These are phyloP conservation scores for Funneliformis mosseae DNA, from an alignment of 192 early-diverging fungal species.

Conservation along the genomic window DNA sequence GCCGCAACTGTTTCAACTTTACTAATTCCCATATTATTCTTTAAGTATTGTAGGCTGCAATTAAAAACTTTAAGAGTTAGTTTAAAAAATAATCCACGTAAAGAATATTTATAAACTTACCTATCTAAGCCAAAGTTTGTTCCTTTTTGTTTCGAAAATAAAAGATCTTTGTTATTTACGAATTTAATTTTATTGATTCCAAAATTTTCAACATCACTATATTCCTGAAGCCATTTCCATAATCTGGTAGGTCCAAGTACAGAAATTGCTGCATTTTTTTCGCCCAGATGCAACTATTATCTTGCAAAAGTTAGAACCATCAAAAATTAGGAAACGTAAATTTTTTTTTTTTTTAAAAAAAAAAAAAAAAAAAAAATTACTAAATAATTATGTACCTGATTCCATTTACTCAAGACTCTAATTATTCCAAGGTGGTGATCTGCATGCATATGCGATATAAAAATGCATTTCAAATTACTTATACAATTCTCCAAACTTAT, in stretches of 20 bases:
- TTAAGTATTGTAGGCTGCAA: slow-evolving; percentile 27
- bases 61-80: neutral
- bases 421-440: slow-evolving; percentile 94
- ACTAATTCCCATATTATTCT: slow-evolving; percentile 52
- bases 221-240: slow-evolving; percentile 66
- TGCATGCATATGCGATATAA: slow-evolving; percentile 96
- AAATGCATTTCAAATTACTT: slow-evolving; percentile 65
- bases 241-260: slow-evolving; percentile 64
- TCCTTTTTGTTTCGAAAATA: slow-evolving; percentile 36
- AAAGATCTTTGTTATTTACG: slow-evolving; percentile 55
- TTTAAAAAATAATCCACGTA: neutral
- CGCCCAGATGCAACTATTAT: slow-evolving; percentile 28
- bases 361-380: neutral
- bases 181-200: slow-evolving; percentile 55
- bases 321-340: slow-evolving; percentile 1
- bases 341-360: neutral
- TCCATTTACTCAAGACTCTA: slow-evolving; percentile 71
- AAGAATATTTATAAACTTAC: neutral
- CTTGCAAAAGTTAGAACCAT: neutral
- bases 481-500: slow-evolving; percentile 59
- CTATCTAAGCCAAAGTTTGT: neutral
- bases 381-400: slow-evolving; percentile 46
- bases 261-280: slow-evolving; percentile 19
- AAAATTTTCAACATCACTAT: slow-evolving; percentile 67
- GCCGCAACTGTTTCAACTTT: slow-evolving; percentile 70